A percentile compares a stretch with the other conserved stretches of the same genome.
Conservation (phyloP, 73 alveolate genomes). For the Paramecium sexaurelia region DNA sequence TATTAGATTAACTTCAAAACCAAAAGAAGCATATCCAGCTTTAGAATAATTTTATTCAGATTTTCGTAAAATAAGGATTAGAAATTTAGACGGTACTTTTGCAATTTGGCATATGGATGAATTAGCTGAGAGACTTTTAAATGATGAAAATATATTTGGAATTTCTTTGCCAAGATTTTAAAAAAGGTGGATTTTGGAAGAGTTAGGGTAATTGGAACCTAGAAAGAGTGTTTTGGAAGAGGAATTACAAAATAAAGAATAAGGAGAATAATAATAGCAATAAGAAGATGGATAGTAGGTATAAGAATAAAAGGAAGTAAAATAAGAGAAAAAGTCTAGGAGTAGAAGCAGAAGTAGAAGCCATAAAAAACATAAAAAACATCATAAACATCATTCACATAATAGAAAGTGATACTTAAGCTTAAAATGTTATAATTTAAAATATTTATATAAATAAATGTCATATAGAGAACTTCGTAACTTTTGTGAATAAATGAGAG, state of each 20-base stretch:
- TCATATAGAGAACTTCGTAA: conserved; percentile 97
- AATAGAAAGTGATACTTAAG: neutral
- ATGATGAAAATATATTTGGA: conserved; percentile 78
- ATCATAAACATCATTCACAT: neutral
- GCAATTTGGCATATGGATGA: conserved; percentile 88
- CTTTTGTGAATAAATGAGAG: conserved; percentile 99
- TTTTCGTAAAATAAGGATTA: conserved; percentile 80
- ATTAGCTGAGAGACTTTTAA: conserved; percentile 80
- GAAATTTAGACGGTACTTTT: conserved; percentile 80
- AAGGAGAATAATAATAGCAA: neutral
- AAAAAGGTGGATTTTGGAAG: conserved; percentile 84
- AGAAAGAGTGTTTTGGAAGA: conserved; percentile 77
- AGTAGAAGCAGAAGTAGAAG: neutral
- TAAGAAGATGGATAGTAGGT: neutral
- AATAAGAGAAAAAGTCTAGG: neutral
- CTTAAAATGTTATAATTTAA: neutral
- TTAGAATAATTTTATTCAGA: conserved; percentile 88
- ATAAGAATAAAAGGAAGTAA: neutral
- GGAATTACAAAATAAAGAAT: conserved; percentile 60
- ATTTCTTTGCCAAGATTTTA: conserved; percentile 81
- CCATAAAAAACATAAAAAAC: neutral
- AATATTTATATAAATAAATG: conserved; percentile 72
- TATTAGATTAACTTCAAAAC: conserved; percentile 82
- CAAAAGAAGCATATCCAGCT: conserved; percentile 78
- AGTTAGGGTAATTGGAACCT: conserved; percentile 75